phyloP scores from a whole-genome alignment of 1,139 yeast species.

The Kluyveromyces sp. region DNA sequence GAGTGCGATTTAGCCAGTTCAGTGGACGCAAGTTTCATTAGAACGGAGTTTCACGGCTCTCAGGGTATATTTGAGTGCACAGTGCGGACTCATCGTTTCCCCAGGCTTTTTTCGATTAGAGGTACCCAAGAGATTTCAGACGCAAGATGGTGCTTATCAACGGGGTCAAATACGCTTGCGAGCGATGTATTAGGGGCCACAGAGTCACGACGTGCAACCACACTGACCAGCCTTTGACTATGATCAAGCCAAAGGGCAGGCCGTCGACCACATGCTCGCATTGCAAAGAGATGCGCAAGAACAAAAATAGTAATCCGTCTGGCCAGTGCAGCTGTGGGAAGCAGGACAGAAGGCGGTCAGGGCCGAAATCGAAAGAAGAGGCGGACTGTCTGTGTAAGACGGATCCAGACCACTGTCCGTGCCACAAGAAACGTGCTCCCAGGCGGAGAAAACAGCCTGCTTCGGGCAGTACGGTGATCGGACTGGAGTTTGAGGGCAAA shows the following conservation, averaged over 20 bases:
- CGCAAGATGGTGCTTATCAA: conserved; percentile 70
- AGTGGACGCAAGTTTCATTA: too few species aligned
- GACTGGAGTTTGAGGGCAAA: conserved; percentile 17
- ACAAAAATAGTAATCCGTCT: conserved; percentile 53
- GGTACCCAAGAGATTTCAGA: not conserved
- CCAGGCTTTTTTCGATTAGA: too few species aligned
- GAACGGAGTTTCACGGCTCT: too few species aligned
- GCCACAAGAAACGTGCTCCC: conserved; percentile 16
- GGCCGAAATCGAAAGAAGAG: conserved; percentile 40
- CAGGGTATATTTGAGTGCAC: too few species aligned
- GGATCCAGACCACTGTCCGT: conserved; percentile 19
- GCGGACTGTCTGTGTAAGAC: conserved; percentile 14
- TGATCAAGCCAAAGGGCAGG: conserved; percentile 94
- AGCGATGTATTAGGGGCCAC: conserved; percentile 92
- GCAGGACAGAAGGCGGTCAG: conserved; percentile 31
- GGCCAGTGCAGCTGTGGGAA: conserved; percentile 70
- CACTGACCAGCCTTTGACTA: conserved; percentile 80
- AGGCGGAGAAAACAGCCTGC: conserved; percentile 1
- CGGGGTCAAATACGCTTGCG: conserved; percentile 94
- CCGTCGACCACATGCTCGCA: conserved; percentile 90
- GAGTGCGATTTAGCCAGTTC: too few species aligned
- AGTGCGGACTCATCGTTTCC: too few species aligned
- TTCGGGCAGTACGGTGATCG: not conserved
- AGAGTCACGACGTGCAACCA: conserved; percentile 91
- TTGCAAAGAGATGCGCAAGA: conserved; percentile 73